Evolutionary conservation across 2,329 filamentous ascomycete genomes (phyloP).

Genomic region (Thelonectria blattea): DNA sequence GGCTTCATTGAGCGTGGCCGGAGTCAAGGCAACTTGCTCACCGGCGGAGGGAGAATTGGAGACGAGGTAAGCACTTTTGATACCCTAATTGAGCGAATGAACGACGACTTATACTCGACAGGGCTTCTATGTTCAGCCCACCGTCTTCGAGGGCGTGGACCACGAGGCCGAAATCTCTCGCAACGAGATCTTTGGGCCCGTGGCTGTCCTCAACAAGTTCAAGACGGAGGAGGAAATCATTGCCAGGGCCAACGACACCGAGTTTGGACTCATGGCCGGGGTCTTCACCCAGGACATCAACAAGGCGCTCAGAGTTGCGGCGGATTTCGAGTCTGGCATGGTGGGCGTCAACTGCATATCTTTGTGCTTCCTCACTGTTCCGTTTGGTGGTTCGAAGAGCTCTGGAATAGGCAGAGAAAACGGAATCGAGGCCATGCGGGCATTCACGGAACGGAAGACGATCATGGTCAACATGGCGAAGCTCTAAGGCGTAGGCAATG

Average conservation of each 20-base stretch:
- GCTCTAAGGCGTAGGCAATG: constrained; percentile 2
- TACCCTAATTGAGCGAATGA: background rate
- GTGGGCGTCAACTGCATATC: constrained; percentile 68
- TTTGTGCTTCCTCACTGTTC: constrained; percentile 46
- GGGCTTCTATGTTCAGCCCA: constrained; percentile 53
- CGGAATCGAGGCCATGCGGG: constrained; percentile 53
- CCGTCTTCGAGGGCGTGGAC: constrained; percentile 51
- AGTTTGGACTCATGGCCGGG: constrained; percentile 51
- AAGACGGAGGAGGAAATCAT: constrained; percentile 62
- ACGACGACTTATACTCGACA: constrained; percentile 7
- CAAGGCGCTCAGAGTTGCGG: constrained; percentile 61
- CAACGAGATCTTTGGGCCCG: constrained; percentile 65
- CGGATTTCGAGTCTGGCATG: constrained; percentile 69
- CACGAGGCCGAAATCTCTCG: constrained; percentile 54
- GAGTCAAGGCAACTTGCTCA: constrained; percentile 45
- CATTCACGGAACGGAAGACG: constrained; percentile 57
- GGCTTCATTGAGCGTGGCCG: constrained; percentile 52
- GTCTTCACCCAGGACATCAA: constrained; percentile 70
- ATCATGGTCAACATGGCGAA: constrained; percentile 51
- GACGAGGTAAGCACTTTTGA: constrained; percentile 38
- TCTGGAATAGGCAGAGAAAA: constrained; percentile 57
- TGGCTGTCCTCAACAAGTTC: constrained; percentile 61
- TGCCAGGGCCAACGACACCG: constrained; percentile 59
- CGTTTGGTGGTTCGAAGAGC: constrained; percentile 59
- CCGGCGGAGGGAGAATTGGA: constrained; percentile 47